A percentile compares a stretch with the other conserved stretches of the same genome.
Conservation (phyloP, 345 rosid genomes). For the Corymbia maculata region DNA sequence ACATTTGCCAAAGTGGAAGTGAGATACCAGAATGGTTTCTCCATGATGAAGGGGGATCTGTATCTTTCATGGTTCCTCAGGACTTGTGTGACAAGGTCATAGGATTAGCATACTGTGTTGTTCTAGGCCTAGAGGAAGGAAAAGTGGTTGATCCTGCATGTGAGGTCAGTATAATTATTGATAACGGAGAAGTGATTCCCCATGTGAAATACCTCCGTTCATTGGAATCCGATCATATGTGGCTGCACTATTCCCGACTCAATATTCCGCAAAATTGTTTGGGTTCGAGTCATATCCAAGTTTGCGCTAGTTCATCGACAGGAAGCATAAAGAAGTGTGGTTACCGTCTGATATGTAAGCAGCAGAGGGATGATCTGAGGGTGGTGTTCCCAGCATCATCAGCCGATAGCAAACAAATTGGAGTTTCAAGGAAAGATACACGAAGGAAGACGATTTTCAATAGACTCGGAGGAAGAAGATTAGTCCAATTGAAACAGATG, state of each 20-base stretch:
- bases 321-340: neutral
- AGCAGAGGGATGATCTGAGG: neutral
- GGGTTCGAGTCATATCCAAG: neutral
- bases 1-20: accelerated
- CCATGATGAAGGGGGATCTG: neutral
- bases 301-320: accelerated
- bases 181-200: accelerated
- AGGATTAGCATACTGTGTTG: neutral
- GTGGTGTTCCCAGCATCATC: no score
- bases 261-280: accelerated
- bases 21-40: neutral
- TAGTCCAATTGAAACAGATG: no score
- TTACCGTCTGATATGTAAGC: neutral
- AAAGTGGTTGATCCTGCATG: neutral
- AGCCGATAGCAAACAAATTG: no score
- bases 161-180: neutral
- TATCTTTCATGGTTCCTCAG: neutral
- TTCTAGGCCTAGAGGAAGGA: neutral
- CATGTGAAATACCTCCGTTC: no score
- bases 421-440: no score
- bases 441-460: no score
- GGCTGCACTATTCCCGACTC: neutral
- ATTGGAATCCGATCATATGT: neutral
- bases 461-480: no score
- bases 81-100: neutral